phyloP scores from a whole-genome alignment of 768 basidiomycete species.

The Agaricus sinodeliciosus region DNA sequence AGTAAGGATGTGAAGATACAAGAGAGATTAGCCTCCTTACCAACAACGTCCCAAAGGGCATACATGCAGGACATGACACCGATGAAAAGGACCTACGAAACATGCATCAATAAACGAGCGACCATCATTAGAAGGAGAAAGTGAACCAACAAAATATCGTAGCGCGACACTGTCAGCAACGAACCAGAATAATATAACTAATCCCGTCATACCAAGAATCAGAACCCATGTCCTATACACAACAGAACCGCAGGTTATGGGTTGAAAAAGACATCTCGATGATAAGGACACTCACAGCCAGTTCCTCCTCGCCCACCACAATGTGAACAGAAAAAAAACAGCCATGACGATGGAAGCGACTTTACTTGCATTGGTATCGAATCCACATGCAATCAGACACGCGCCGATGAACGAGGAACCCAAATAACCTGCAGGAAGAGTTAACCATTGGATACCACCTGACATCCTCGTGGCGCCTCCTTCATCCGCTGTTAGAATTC shows the following conservation, averaged over 20 bases:
- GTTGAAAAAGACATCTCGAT: not conserved
- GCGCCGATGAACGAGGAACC: conserved; percentile 86
- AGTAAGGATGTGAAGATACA: not conserved
- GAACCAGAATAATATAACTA: conserved; percentile 84
- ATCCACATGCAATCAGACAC: conserved; percentile 79
- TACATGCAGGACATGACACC: conserved; percentile 87
- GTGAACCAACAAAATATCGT: conserved; percentile 57
- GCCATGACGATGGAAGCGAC: conserved; percentile 74
- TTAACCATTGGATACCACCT: conserved; percentile 76
- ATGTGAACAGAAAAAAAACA: conserved; percentile 79
- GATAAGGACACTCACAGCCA: conserved; percentile 46
- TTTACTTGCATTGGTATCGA: conserved; percentile 86
- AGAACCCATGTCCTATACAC: conserved; percentile 64
- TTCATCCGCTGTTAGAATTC: conserved; percentile 58
- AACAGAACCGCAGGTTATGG: not conserved
- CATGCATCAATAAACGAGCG: not conserved
- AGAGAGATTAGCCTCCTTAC: conserved; percentile 28
- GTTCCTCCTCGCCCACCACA: conserved; percentile 83
- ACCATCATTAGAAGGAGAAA: not conserved
- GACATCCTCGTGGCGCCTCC: conserved; percentile 85
- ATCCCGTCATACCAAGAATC: conserved; percentile 70
- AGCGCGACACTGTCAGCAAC: conserved; percentile 68
- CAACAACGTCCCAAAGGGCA: conserved; percentile 83
- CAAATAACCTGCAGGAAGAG: conserved; percentile 76
- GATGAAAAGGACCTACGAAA: conserved; percentile 63